These are phyloP conservation scores for Phytophthora nicotianae DNA, from an alignment of 352 stramenopile species.

Conservation along the genomic window DNA sequence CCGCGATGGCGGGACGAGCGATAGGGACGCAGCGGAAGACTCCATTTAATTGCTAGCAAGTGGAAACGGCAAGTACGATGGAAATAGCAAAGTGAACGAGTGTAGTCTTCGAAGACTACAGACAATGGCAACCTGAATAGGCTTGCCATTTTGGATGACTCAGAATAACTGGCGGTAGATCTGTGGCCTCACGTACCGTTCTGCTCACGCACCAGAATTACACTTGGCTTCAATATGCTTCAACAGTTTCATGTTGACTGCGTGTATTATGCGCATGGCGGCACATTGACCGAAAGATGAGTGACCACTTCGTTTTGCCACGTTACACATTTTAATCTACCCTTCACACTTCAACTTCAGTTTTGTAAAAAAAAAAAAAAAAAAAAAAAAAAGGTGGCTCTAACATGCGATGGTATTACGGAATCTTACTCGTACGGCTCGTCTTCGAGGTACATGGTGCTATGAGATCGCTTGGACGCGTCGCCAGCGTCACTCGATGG, in stretches of 20 bases:
- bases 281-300: slow-evolving; percentile 5
- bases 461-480: slow-evolving; percentile 27
- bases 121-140: neutral
- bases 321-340: neutral
- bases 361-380: neutral
- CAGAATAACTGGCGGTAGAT: slow-evolving; percentile 11
- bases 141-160: slow-evolving; percentile 19
- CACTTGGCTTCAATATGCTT: slow-evolving; percentile 15
- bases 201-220: slow-evolving; percentile 8
- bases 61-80: slow-evolving; percentile 1
- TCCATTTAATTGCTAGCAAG: slow-evolving; percentile 1
- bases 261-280: slow-evolving; percentile 17
- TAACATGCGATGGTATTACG: neutral
- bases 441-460: slow-evolving; percentile 37
- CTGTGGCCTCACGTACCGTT: slow-evolving; percentile 7
- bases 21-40: neutral
- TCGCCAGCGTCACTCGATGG: slow-evolving; percentile 2
- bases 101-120: neutral
- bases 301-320: slow-evolving; percentile 2
- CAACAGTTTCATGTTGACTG: neutral
- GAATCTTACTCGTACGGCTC: slow-evolving; percentile 24
- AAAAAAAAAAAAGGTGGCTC: neutral
- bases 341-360: neutral
- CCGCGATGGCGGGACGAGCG: neutral
- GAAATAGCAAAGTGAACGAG: slow-evolving; percentile 15